Base-by-base conservation (phyloP, 2,329 filamentous ascomycete species). In the Tetracladium maxilliforme region DNA sequence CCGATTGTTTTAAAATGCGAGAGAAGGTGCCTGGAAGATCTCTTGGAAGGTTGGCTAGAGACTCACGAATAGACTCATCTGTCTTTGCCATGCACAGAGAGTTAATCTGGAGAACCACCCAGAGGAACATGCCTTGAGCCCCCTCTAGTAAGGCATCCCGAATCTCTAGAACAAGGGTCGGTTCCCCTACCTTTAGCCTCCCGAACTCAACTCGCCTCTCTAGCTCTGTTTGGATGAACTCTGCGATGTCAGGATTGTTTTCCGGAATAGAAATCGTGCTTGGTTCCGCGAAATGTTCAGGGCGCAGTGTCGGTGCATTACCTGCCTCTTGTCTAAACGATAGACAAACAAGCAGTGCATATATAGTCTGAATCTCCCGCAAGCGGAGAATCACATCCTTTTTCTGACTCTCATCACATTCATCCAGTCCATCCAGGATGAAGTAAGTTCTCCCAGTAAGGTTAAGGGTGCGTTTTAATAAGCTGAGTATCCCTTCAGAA, bases 41-140 rank as follows among this genome's bases (percentile, higher is more conserved):
- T 6, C 28, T 36, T 1, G 48, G 49, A 3, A 53, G 33, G 25
- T 49, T 29, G 0, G 4, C 8, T 1, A 55, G 32, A 1, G 47
- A 40, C 6, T 43, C n/a, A 1, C 41, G 40, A 14, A 58, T 54
- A 0, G 30, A 38, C 1, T 44, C 22, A 20, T 59, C 51, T 1
- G 50, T 51, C 29, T 41, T 38, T 27, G 46, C 45, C 2, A 13
- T 12, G 24, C 50, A 58, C 0, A 54, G 27, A 0, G 43, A 38
- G 8, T 42, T 27, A 6, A 54, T 41, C 25, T 54, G 48, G 3
- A 54, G 34, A 3, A 36, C 38, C 1, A 41, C 47, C 49, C 49
- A 52, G 2, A 52, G 37, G 16, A 53, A 54, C 49, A 54, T 54
- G 10, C 49, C 49, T 11, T 49, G 36, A 1, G 47, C 40, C 2